Conservation (phyloP, 2,329 filamentous ascomycete genomes). For the Talaromyces atroroseus region DNA sequence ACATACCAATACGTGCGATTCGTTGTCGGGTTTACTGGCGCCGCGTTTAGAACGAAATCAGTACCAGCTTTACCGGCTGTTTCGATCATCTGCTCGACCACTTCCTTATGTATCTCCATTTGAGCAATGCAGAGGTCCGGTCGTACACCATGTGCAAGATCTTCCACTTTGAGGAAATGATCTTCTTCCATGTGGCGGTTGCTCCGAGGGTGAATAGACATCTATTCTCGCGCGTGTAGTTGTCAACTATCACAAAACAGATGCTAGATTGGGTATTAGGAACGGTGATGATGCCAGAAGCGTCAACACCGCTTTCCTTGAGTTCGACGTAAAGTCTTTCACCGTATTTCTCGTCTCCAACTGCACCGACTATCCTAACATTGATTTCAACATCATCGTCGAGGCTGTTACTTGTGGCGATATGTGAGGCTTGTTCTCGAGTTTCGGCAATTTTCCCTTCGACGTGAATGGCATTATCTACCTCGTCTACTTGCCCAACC, state of each 20-base stretch:
- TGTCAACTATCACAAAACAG: slow-evolving; percentile 47
- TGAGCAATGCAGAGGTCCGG: slow-evolving; percentile 16
- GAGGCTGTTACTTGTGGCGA: no score
- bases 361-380: slow-evolving; percentile 42
- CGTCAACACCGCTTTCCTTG: slow-evolving; percentile 41
- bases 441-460: no score
- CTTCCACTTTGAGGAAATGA: slow-evolving; percentile 9
- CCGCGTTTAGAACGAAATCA: slow-evolving; percentile 15
- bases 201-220: slow-evolving; percentile 46
- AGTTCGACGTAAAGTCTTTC: slow-evolving; percentile 36
- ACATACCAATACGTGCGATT: slow-evolving; percentile 6
- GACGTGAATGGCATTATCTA: no score
- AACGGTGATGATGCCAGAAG: slow-evolving; percentile 34
- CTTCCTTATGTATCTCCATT: slow-evolving; percentile 5
- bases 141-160: slow-evolving; percentile 1
- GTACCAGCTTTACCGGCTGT: slow-evolving; percentile 11
- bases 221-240: slow-evolving; percentile 43
- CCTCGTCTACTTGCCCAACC: no score
- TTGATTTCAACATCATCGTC: no score
- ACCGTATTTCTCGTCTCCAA: slow-evolving; percentile 44
- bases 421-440: no score
- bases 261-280: slow-evolving; percentile 43
- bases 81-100: slow-evolving; percentile 13
- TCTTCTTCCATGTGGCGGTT: slow-evolving; percentile 32
- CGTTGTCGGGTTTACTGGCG: slow-evolving; percentile 10